phyloP scores from a whole-genome alignment of 108 stramenopile species.

The Nitzschia inconspicua region DNA sequence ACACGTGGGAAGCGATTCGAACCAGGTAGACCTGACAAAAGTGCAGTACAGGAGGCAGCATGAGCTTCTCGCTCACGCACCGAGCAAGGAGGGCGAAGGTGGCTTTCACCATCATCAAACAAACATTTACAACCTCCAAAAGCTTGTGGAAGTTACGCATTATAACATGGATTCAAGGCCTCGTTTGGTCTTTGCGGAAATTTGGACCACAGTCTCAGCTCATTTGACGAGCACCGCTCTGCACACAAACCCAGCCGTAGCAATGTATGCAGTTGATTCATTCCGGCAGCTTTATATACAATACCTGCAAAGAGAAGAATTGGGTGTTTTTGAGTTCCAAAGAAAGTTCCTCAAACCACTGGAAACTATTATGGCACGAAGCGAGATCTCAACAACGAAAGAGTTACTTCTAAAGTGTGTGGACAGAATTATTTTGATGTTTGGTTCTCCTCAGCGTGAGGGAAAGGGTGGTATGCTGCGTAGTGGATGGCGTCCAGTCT shows the following conservation, averaged over 20 bases:
- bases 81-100: constrained; percentile 25
- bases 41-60: constrained; percentile 75
- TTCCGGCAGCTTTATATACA: constrained; percentile 95
- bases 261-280: constrained; percentile 98
- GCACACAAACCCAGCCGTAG: constrained; percentile 89
- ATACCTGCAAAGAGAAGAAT: constrained; percentile 92
- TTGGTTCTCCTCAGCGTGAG: constrained; percentile 42
- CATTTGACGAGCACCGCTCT: constrained; percentile 92
- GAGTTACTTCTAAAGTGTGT: constrained; percentile 94
- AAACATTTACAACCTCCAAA: constrained; percentile 94
- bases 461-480: constrained; percentile 46
- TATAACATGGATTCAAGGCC: constrained; percentile 96
- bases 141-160: constrained; percentile 97
- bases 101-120: constrained; percentile 70
- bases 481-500: constrained; percentile 94
- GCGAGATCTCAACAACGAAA: constrained; percentile 62
- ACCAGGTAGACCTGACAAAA: constrained; percentile 65
- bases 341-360: constrained; percentile 92
- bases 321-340: constrained; percentile 95
- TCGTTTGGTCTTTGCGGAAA: constrained; percentile 89
- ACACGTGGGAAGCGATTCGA: constrained; percentile 62
- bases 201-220: constrained; percentile 90
- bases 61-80: constrained; percentile 32
- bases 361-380: constrained; percentile 80
- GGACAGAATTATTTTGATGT: constrained; percentile 82